A percentile compares a stretch with the other conserved stretches of the same genome.
These are phyloP conservation scores for Monascus ruber DNA, from an alignment of 2,329 filamentous ascomycete genomes.

Conservation along the genomic window DNA sequence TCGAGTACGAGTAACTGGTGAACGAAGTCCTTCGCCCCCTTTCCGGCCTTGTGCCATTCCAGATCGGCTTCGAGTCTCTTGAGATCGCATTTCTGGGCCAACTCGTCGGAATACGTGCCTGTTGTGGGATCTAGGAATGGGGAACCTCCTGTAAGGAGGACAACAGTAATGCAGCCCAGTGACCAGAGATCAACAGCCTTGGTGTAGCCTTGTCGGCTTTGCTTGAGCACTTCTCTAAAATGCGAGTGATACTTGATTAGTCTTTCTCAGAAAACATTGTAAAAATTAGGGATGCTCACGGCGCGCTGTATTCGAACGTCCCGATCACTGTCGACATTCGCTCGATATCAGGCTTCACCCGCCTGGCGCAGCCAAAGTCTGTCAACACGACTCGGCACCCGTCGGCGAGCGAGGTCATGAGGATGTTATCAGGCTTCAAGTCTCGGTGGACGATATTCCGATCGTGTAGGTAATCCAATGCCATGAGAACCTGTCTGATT, in stretches of 20 bases:
- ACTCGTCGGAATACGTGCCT: conserved; percentile 13
- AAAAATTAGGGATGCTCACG: conserved; percentile 33
- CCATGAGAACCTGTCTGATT: conserved; percentile 44
- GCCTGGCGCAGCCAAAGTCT: conserved; percentile 48
- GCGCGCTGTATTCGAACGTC: conserved; percentile 47
- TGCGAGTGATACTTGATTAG: not conserved
- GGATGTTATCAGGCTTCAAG: conserved; percentile 53
- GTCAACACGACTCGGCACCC: conserved; percentile 46
- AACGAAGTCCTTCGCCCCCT: conserved; percentile 43
- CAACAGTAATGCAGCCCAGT: conserved; percentile 43
- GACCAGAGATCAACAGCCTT: conserved; percentile 53
- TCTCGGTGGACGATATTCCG: conserved; percentile 49
- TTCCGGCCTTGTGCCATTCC: conserved; percentile 32
- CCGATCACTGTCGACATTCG: conserved; percentile 46
- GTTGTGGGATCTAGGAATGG: conserved; percentile 34
- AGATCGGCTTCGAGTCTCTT: conserved; percentile 32
- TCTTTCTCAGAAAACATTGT: no score
- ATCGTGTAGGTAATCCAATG: conserved; percentile 47
- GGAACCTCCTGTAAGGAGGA: conserved; percentile 40
- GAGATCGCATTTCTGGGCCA: conserved; percentile 33
- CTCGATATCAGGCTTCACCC: conserved; percentile 14
- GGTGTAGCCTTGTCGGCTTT: conserved; percentile 37
- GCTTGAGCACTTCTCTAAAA: conserved; percentile 14
- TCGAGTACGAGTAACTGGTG: conserved; percentile 39
- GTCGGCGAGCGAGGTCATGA: conserved; percentile 43